Conservation (phyloP, 257 asterid species). For the Solanum tarijense region DNA sequence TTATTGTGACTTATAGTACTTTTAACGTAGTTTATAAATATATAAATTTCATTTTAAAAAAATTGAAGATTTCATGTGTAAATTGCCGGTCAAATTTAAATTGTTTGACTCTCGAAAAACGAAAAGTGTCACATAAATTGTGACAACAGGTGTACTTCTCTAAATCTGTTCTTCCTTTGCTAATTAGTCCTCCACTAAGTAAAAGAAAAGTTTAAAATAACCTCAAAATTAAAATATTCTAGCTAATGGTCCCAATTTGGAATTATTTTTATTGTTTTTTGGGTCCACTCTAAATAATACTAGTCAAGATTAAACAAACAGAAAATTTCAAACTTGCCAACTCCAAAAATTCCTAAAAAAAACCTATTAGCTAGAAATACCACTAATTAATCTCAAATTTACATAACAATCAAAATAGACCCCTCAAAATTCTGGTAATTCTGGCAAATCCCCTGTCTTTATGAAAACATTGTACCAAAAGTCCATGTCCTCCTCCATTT, state of each 20-base stretch:
- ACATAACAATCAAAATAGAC: neutral
- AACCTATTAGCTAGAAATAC: neutral
- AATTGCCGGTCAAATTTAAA: accelerated
- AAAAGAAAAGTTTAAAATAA: neutral
- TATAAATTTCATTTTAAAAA: too few species aligned
- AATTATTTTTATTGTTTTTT: neutral
- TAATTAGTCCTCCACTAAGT: neutral
- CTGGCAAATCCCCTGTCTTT: conserved; percentile 2
- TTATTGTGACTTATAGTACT: neutral
- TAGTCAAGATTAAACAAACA: neutral
- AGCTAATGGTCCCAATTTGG: neutral
- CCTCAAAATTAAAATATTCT: neutral
- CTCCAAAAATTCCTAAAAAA: neutral
- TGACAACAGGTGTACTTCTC: neutral
- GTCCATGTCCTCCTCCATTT: conserved; percentile 3
- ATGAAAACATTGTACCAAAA: conserved; percentile 9
- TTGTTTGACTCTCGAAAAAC: accelerated
- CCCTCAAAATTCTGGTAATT: conserved; percentile 1
- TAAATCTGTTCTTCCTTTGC: neutral
- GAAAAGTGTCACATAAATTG: too few species aligned
- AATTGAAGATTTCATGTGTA: too few species aligned
- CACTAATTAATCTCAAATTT: neutral
- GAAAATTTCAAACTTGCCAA: neutral
- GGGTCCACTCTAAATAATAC: neutral
- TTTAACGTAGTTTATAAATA: too few species aligned